phyloP scores from a whole-genome alignment of 306 rosid species.

The Senna siamea region DNA sequence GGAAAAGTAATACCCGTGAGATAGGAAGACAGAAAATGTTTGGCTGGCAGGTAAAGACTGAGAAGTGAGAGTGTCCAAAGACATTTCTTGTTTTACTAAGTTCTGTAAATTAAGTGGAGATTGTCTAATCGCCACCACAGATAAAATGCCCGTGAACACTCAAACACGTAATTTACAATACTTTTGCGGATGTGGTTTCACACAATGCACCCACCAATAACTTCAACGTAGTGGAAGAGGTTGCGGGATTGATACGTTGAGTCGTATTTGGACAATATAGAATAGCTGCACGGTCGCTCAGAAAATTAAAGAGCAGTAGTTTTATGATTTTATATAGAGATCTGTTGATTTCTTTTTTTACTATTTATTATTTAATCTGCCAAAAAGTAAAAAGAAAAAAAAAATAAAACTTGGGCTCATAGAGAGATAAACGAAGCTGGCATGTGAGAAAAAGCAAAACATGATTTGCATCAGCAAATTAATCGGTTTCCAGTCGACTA shows the following conservation, averaged over 20 bases:
- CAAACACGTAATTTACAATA: slow-evolving; percentile 31
- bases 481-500: slow-evolving; percentile 14
- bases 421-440: background rate
- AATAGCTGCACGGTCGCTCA: no score
- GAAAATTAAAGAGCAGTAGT: no score
- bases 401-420: background rate
- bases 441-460: slow-evolving; percentile 46
- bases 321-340: no score
- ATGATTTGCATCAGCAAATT: background rate
- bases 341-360: no score
- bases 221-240: no score
- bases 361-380: no score
- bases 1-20: slow-evolving; percentile 42
- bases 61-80: slow-evolving; percentile 5
- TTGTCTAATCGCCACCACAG: slow-evolving; percentile 31
- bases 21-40: background rate
- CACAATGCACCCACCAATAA: no score
- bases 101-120: background rate
- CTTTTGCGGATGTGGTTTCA: background rate
- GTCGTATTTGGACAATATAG: no score
- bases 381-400: background rate
- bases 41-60: slow-evolving; percentile 38
- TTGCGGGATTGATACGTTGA: no score
- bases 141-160: slow-evolving; percentile 55
- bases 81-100: slow-evolving; percentile 27